Conservation (phyloP, 768 basidiomycete species). For the Gymnopilus junonius region DNA sequence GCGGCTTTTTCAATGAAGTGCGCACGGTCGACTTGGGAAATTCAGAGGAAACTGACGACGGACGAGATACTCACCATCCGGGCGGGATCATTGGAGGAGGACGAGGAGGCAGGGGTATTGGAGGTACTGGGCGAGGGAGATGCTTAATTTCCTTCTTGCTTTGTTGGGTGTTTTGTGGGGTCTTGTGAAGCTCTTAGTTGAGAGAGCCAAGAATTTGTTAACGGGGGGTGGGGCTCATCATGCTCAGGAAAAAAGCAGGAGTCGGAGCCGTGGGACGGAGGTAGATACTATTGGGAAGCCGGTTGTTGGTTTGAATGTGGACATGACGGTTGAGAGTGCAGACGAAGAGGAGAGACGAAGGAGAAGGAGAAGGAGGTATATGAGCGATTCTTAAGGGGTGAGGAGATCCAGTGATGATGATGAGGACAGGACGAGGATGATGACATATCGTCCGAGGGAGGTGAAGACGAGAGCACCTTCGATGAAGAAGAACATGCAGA, state of each 20-base stretch:
- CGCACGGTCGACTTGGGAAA: conserved; percentile 32
- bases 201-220: conserved; percentile 18
- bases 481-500: conserved; percentile 21
- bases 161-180: conserved; percentile 32
- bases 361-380: conserved; percentile 48
- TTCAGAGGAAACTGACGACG: conserved; percentile 5
- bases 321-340: conserved; percentile 33
- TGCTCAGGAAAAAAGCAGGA: no score
- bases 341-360: conserved; percentile 25
- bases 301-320: conserved; percentile 14
- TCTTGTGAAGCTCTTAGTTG: conserved; percentile 20
- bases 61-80: background rate
- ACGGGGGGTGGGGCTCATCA: no score
- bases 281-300: background rate
- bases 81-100: background rate
- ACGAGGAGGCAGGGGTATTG: background rate
- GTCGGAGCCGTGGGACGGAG: background rate
- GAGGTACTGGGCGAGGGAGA: conserved; percentile 23
- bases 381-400: conserved; percentile 62
- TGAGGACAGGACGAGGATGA: conserved; percentile 37
- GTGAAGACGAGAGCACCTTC: conserved; percentile 25
- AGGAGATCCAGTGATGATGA: conserved; percentile 49
- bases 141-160: conserved; percentile 25
- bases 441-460: conserved; percentile 20
- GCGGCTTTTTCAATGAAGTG: conserved; percentile 33